A percentile compares a stretch with the other conserved stretches of the same genome.
phyloP scores from a whole-genome alignment of 257 asterid species.

The Nicotiana sylvestris region DNA sequence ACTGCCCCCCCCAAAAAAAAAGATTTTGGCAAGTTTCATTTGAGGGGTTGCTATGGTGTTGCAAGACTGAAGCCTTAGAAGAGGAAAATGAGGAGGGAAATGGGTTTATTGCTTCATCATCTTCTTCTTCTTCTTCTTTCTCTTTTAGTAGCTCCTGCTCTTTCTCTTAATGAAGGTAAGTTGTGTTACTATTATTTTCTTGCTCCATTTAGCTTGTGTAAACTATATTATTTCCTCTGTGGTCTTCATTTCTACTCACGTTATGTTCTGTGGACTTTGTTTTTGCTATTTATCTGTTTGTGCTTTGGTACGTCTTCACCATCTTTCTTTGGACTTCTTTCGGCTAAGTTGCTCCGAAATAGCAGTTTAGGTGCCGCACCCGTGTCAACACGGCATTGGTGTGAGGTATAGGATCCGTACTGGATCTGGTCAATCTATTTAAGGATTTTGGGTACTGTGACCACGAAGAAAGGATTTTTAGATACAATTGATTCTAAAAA shows the following conservation, averaged over 20 bases:
- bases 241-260: background rate
- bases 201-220: slow-evolving; percentile 4
- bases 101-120: background rate
- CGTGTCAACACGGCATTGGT: too few species aligned
- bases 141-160: slow-evolving; percentile 32
- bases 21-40: background rate
- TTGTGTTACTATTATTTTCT: slow-evolving; percentile 3
- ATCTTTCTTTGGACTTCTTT: background rate
- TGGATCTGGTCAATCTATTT: too few species aligned
- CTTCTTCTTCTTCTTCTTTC: slow-evolving; percentile 34
- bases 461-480: too few species aligned
- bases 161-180: slow-evolving; percentile 62
- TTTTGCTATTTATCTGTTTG: too few species aligned
- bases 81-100: slow-evolving; percentile 16
- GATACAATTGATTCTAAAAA: too few species aligned
- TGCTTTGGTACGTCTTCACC: too few species aligned
- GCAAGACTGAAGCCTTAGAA: slow-evolving; percentile 30
- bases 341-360: too few species aligned
- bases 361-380: too few species aligned
- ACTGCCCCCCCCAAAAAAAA: background rate
- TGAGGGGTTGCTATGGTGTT: background rate
- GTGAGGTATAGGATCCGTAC: too few species aligned
- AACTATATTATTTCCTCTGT: background rate
- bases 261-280: background rate
- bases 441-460: too few species aligned